Percentiles rank a stretch among this genome's conserved stretches.
phyloP scores from a whole-genome alignment of 1,284 basidiomycete species.

The Boletus holoroseus region DNA sequence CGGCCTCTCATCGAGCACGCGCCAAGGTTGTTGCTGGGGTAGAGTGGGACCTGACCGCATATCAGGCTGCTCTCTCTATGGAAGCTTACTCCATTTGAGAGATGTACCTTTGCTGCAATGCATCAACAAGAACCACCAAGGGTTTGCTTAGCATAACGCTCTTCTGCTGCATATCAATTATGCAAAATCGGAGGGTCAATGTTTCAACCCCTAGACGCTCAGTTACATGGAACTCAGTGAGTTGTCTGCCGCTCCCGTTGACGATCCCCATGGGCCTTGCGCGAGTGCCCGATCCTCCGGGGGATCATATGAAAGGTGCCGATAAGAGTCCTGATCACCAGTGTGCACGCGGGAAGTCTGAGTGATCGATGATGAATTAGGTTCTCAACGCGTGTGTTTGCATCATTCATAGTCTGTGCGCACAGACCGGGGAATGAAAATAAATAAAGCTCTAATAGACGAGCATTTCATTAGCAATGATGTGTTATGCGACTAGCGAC shows the following conservation, averaged over 20 bases:
- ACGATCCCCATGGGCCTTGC: background rate
- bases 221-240: background rate
- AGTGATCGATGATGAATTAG: background rate
- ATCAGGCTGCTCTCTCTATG: background rate
- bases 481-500: background rate
- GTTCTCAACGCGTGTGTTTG: background rate
- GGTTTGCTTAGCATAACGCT: background rate
- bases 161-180: background rate
- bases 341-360: background rate
- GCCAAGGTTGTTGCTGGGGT: background rate
- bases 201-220: constrained; percentile 3
- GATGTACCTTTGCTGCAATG: background rate
- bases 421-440: background rate
- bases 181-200: background rate
- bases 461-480: background rate
- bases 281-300: background rate
- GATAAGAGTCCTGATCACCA: background rate
- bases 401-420: constrained; percentile 1
- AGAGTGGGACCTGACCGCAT: background rate
- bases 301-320: constrained; percentile 4
- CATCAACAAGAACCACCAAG: no score
- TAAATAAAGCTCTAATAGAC: background rate
- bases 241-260: background rate
- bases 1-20: background rate
- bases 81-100: background rate